Evolutionary conservation across 1,284 basidiomycete species (phyloP).

Genomic region (Tremellales sp.): DNA sequence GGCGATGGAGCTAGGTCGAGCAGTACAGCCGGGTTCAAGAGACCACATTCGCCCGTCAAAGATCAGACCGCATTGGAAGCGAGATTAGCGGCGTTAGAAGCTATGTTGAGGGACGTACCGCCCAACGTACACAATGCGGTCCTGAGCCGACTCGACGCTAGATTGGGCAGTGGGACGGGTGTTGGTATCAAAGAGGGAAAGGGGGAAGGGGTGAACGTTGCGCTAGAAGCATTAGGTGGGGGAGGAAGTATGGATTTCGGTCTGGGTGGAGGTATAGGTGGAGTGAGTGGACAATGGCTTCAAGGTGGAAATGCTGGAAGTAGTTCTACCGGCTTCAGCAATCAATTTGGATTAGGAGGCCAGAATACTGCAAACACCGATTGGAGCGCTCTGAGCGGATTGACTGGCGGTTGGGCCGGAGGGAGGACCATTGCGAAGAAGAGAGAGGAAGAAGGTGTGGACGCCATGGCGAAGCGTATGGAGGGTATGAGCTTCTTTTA

Average conservation of each 20-base stretch:
- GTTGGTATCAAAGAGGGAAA: conserved; percentile 40
- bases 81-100: conserved; percentile 45
- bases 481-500: conserved; percentile 48
- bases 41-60: conserved; percentile 28
- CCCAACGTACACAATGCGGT: conserved; percentile 49
- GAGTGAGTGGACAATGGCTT: conserved; percentile 3
- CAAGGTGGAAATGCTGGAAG: neutral
- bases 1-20: conserved; percentile 8
- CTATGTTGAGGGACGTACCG: conserved; percentile 47
- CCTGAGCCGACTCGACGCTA: conserved; percentile 43
- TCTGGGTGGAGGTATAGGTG: neutral
- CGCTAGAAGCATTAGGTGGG: conserved; percentile 34
- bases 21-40: conserved; percentile 21
- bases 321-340: neutral
- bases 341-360: neutral
- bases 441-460: conserved; percentile 25
- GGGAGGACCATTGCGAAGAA: conserved; percentile 8
- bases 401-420: neutral
- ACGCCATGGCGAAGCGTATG: conserved; percentile 41
- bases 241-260: conserved; percentile 1
- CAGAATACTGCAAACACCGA: conserved; percentile 7
- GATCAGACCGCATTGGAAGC: conserved; percentile 43
- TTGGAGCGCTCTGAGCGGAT: conserved; percentile 8
- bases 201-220: conserved; percentile 35
- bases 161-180: conserved; percentile 40